phyloP scores from a whole-genome alignment of 208 protist genomes.

The Phytomonas sp. region DNA sequence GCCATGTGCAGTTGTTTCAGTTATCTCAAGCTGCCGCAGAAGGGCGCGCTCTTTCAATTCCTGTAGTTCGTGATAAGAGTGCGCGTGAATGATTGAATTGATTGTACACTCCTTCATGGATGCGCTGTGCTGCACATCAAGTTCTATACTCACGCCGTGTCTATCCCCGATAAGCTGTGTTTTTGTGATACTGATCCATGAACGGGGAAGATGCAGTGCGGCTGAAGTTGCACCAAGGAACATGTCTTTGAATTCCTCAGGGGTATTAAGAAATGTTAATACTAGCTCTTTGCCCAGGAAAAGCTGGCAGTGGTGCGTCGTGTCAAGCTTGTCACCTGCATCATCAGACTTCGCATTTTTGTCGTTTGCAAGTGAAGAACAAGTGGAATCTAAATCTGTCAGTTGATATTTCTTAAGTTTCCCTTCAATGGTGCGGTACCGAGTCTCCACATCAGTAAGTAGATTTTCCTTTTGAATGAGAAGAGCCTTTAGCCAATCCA shows the following conservation, averaged over 20 bases:
- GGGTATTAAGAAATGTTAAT: slow-evolving; percentile 16
- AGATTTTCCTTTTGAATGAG: slow-evolving; percentile 17
- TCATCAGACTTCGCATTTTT: background rate
- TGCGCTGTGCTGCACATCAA: slow-evolving; percentile 36
- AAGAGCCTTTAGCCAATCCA: slow-evolving; percentile 17
- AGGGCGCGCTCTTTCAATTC: slow-evolving; percentile 7
- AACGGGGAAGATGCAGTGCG: slow-evolving; percentile 25
- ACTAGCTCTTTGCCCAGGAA: slow-evolving; percentile 35
- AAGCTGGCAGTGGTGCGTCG: slow-evolving; percentile 35
- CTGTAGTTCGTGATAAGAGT: slow-evolving; percentile 35
- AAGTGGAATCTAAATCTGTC: background rate
- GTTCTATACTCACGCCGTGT: slow-evolving; percentile 32
- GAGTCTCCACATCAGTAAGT: slow-evolving; percentile 2
- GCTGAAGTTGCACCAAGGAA: slow-evolving; percentile 39
- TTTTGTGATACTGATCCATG: background rate
- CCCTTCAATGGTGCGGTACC: background rate
- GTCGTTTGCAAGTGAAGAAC: background rate
- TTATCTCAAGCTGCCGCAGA: slow-evolving; percentile 9
- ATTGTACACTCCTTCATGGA: slow-evolving; percentile 27
- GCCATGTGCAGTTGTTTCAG: slow-evolving; percentile 19
- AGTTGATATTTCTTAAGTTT: background rate
- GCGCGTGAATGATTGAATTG: slow-evolving; percentile 30
- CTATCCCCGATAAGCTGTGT: background rate
- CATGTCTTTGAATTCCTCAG: slow-evolving; percentile 29
- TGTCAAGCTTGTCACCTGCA: slow-evolving; percentile 16